A percentile compares a stretch with the other conserved stretches of the same genome.
Evolutionary conservation across 2,329 filamentous ascomycete species (phyloP).

Genomic region (Fusarium penzigii): DNA sequence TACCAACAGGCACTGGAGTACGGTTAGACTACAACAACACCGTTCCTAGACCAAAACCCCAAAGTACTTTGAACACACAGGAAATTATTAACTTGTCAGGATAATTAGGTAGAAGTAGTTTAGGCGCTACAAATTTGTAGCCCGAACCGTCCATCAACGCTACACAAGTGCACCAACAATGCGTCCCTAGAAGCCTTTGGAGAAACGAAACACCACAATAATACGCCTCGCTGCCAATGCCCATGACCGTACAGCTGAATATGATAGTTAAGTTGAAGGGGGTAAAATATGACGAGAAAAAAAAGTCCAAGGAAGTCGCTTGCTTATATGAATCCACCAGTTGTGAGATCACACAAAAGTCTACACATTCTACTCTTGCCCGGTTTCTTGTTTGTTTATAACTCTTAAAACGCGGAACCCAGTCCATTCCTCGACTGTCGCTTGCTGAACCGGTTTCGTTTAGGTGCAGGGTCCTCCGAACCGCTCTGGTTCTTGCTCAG

Average conservation of each 20-base stretch:
- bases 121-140: neutral
- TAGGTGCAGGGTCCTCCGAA: constrained; percentile 52
- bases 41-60: no score
- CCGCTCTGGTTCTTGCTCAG: constrained; percentile 60
- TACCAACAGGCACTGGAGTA: no score
- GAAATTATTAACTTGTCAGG: neutral
- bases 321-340: constrained; percentile 10
- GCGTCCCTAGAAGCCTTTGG: constrained; percentile 20
- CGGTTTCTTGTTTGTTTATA: neutral
- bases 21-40: no score
- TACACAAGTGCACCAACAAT: constrained; percentile 28
- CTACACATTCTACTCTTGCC: constrained; percentile 9
- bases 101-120: neutral
- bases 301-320: constrained; percentile 23
- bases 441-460: constrained; percentile 79
- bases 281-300: neutral
- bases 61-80: neutral
- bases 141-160: constrained; percentile 12
- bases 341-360: constrained; percentile 7
- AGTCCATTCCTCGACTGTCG: constrained; percentile 93
- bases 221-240: constrained; percentile 38
- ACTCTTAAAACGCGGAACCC: constrained; percentile 73
- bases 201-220: constrained; percentile 32
- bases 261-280: constrained; percentile 18
- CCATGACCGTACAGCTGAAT: constrained; percentile 27